Percentiles rank a stretch among this genome's conserved stretches.
phyloP scores from a whole-genome alignment of 169 alveolate genomes.

The Babesia bovis region DNA sequence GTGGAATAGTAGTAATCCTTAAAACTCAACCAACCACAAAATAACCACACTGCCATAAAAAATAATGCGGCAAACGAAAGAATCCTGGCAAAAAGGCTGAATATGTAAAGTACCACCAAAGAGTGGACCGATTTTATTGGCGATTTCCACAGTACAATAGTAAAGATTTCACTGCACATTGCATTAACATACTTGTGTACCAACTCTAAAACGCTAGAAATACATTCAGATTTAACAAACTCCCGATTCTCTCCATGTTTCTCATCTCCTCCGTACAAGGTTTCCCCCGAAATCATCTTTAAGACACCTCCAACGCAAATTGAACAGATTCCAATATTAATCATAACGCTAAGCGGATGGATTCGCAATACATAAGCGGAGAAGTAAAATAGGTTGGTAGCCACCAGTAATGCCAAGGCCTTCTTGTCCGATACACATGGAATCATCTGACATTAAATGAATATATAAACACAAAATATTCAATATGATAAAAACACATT shows the following conservation, averaged over 20 bases:
- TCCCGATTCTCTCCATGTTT: constrained; percentile 1
- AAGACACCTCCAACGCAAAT: constrained; percentile 46
- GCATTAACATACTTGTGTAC: constrained; percentile 15
- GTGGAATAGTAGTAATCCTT: constrained; percentile 19
- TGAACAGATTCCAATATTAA: constrained; percentile 11
- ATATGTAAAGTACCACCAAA: constrained; percentile 24
- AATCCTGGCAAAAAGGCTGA: constrained; percentile 33
- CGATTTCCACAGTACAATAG: constrained; percentile 38
- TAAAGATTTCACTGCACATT: neutral
- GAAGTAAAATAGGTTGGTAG: constrained; percentile 50
- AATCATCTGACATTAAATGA: constrained; percentile 7
- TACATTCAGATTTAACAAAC: constrained; percentile 8
- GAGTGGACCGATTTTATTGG: constrained; percentile 38
- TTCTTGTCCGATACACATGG: constrained; percentile 9
- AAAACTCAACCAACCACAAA: constrained; percentile 38
- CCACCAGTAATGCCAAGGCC: constrained; percentile 29
- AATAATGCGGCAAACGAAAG: constrained; percentile 28
- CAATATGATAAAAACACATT: neutral
- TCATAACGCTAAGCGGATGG: constrained; percentile 31
- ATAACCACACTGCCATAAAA: constrained; percentile 37
- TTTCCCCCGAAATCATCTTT: constrained; percentile 16
- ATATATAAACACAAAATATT: neutral
- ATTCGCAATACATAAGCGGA: constrained; percentile 41
- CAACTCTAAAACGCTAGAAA: constrained; percentile 10
- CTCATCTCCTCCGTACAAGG: neutral